Conservation (phyloP, 2,329 filamentous ascomycete species). For the Xylaria hypoxylon region DNA sequence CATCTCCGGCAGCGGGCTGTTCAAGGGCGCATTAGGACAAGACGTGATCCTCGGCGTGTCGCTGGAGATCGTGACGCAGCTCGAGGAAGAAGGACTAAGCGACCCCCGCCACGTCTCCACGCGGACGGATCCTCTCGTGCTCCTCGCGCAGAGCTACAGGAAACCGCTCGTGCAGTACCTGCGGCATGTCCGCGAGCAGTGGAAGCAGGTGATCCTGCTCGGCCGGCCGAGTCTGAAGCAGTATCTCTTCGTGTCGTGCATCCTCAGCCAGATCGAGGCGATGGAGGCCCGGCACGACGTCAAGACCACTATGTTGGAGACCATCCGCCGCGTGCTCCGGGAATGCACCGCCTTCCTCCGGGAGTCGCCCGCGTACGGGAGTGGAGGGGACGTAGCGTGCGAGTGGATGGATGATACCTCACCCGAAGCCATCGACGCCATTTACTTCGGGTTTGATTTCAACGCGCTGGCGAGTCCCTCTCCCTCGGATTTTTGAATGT, state of each 20-base stretch:
- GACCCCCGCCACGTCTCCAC: neutral
- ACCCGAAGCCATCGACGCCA: constrained; percentile 28
- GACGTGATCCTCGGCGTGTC: constrained; percentile 39
- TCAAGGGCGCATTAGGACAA: constrained; percentile 43
- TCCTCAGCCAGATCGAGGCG: constrained; percentile 40
- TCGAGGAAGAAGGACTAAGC: constrained; percentile 36
- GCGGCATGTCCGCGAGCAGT: constrained; percentile 38
- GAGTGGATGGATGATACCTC: constrained; percentile 30
- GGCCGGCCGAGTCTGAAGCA: constrained; percentile 44
- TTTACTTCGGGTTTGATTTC: constrained; percentile 43
- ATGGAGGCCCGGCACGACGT: constrained; percentile 29
- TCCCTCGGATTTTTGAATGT: neutral
- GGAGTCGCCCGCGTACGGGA: constrained; percentile 31
- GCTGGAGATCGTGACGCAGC: constrained; percentile 40
- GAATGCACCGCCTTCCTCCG: constrained; percentile 31
- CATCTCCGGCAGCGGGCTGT: constrained; percentile 42
- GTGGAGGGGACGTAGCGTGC: constrained; percentile 5
- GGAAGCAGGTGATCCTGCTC: constrained; percentile 40
- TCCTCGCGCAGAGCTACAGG: constrained; percentile 33
- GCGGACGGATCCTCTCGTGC: constrained; percentile 35
- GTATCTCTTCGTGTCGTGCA: constrained; percentile 43
- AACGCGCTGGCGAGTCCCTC: constrained; percentile 34
- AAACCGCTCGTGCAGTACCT: constrained; percentile 38
- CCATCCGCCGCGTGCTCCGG: constrained; percentile 25
- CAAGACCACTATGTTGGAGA: constrained; percentile 23